Percentiles rank a stretch among this genome's conserved stretches.
phyloP scores from a whole-genome alignment of 192 early-diverging fungal species.

The Lunasporangiospora selenospora region DNA sequence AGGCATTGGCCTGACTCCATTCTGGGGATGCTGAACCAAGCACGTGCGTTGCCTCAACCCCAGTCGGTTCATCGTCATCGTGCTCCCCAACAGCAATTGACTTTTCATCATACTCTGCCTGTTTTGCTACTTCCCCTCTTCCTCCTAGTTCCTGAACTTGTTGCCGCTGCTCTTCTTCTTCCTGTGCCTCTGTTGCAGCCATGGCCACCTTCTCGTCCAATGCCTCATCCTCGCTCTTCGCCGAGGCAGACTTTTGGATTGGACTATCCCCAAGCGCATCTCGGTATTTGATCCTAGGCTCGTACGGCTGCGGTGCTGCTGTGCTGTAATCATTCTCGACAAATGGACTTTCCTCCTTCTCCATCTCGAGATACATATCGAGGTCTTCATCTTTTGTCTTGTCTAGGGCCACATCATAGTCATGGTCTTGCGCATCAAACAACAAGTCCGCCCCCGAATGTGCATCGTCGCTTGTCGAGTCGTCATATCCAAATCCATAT shows the following conservation, averaged over 20 bases:
- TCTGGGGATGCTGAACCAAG: slow-evolving; percentile 31
- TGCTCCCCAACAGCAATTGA: slow-evolving; percentile 9
- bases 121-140: background rate
- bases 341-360: slow-evolving; percentile 36
- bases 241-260: slow-evolving; percentile 20
- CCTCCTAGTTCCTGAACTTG: background rate
- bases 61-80: slow-evolving; percentile 1
- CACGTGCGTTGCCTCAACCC: slow-evolving; percentile 20
- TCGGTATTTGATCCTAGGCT: slow-evolving; percentile 26
- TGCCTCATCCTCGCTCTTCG: slow-evolving; percentile 23
- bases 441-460: slow-evolving; percentile 24
- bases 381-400: slow-evolving; percentile 28
- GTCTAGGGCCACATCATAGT: slow-evolving; percentile 16
- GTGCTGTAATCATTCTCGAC: slow-evolving; percentile 22
- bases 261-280: background rate
- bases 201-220: background rate
- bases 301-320: slow-evolving; percentile 29
- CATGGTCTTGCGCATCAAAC: slow-evolving; percentile 18
- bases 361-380: slow-evolving; percentile 40
- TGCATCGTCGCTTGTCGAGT: background rate
- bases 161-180: background rate
- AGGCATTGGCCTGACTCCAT: background rate
- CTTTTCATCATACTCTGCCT: slow-evolving; percentile 22
- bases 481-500: slow-evolving; percentile 12
- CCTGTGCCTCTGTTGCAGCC: background rate